A percentile compares a stretch with the other conserved stretches of the same genome.
Conservation (phyloP, 768 basidiomycete species). For the Tricholoma terreum region DNA sequence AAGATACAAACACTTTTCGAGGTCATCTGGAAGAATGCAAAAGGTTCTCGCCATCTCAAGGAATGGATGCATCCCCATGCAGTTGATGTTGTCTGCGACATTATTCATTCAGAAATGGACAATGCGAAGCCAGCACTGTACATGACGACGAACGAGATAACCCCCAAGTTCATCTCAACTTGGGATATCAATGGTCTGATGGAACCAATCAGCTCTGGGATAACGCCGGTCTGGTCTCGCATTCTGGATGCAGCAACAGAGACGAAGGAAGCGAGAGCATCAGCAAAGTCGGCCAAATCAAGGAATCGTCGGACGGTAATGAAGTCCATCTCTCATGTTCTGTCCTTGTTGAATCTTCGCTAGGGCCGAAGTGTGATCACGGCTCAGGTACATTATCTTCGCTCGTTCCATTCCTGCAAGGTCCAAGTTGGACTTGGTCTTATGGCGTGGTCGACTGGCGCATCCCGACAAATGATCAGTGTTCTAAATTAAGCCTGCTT, state of each 20-base stretch:
- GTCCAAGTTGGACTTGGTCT: not conserved
- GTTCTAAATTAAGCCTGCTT: not conserved
- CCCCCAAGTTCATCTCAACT: slow-evolving; percentile 15
- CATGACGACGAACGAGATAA: slow-evolving; percentile 16
- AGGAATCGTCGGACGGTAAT: slow-evolving; percentile 4
- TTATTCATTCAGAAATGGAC: slow-evolving; percentile 19
- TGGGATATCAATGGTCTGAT: slow-evolving; percentile 22
- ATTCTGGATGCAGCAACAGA: slow-evolving; percentile 19
- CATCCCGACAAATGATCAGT: not conserved
- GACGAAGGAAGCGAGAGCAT: slow-evolving; percentile 4
- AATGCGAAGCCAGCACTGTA: slow-evolving; percentile 16
- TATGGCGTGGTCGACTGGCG: not conserved
- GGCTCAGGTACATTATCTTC: not conserved
- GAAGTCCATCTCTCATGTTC: not conserved
- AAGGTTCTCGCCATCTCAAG: not conserved
- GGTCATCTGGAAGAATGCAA: not conserved
- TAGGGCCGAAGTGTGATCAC: not conserved
- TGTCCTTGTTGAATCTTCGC: not conserved
- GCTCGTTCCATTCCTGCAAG: too few species aligned
- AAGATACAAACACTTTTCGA: not conserved
- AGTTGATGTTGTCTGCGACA: slow-evolving; percentile 12
- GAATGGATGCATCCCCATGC: slow-evolving; percentile 12
- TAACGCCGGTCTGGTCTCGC: slow-evolving; percentile 15
- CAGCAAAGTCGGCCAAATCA: slow-evolving; percentile 2
- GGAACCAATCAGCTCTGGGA: slow-evolving; percentile 9